phyloP scores from a whole-genome alignment of 208 protist species.

The Acanthamoeba royreba region DNA sequence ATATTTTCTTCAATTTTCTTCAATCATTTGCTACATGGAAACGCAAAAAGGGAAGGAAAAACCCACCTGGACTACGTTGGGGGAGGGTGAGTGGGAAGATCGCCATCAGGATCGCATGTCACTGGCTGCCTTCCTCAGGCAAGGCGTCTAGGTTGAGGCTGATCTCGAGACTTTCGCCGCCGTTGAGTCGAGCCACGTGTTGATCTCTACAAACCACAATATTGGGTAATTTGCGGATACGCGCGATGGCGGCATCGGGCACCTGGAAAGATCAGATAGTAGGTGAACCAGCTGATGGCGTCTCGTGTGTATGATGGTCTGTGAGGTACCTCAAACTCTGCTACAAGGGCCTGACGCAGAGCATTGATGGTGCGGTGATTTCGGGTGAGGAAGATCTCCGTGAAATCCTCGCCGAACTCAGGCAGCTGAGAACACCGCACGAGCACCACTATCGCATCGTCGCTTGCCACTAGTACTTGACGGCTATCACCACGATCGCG shows the following conservation, averaged over 20 bases:
- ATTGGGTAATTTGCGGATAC: background rate
- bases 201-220: background rate
- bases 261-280: background rate
- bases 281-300: too few relatives aligned
- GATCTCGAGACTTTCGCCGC: background rate
- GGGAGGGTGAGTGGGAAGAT: too few relatives aligned
- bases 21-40: too few relatives aligned
- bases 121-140: too few relatives aligned
- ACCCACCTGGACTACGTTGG: too few relatives aligned
- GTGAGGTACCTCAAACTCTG: background rate
- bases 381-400: background rate
- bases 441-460: background rate
- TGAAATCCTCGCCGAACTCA: conserved; percentile 14
- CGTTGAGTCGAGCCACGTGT: background rate
- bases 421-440: background rate
- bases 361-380: background rate
- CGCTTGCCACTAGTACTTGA: background rate
- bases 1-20: too few relatives aligned
- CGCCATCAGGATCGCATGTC: too few relatives aligned
- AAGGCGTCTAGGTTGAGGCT: too few relatives aligned
- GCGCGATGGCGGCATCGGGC: background rate
- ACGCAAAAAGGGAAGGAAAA: too few relatives aligned
- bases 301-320: background rate
- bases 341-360: background rate
- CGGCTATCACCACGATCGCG: too few relatives aligned